A percentile compares a stretch with the other conserved stretches of the same genome.
Conservation (phyloP, 805 yeast species). For the Metschnikowia rubicola region DNA sequence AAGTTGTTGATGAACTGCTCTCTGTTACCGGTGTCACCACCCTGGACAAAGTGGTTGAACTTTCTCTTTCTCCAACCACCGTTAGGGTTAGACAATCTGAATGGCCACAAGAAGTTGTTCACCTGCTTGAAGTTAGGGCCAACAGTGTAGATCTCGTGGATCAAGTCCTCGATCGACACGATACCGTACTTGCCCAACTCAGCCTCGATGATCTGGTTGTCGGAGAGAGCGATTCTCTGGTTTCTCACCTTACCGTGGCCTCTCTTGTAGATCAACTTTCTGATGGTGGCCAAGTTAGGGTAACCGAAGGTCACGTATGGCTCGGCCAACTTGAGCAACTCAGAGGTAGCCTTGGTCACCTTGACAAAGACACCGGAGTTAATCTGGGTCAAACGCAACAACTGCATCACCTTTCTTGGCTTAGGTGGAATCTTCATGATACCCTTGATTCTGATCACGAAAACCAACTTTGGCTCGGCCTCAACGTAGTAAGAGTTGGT, state of each 20-base stretch:
- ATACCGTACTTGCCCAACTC: conserved; percentile 90
- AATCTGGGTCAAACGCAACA: conserved; percentile 89
- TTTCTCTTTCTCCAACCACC: conserved; percentile 99
- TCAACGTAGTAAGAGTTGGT: conserved; percentile 91
- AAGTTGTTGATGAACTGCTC: conserved; percentile 93
- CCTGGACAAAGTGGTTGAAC: conserved; percentile 95
- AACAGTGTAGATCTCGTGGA: conserved; percentile 93
- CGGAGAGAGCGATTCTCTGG: conserved; percentile 89
- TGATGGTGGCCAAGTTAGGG: conserved; percentile 89
- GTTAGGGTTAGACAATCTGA: conserved; percentile 92
- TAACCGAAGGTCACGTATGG: conserved; percentile 97
- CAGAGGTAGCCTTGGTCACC: conserved; percentile 92
- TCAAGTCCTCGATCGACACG: conserved; percentile 86
- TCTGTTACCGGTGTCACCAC: conserved; percentile 99
- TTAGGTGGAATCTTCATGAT: conserved; percentile 97
- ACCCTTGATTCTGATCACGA: conserved; percentile 99
- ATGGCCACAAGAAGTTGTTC: conserved; percentile 98
- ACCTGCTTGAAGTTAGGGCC: conserved; percentile 99
- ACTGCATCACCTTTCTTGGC: conserved; percentile 98
- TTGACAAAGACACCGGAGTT: conserved; percentile 94
- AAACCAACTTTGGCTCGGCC: conserved; percentile 91
- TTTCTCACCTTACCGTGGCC: conserved; percentile 96
- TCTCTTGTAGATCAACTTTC: conserved; percentile 95
- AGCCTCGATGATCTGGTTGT: conserved; percentile 85
- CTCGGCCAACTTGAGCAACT: conserved; percentile 89